A percentile compares a stretch with the other conserved stretches of the same genome.
Evolutionary conservation across 345 rosid genomes (phyloP).

Genomic region (Noccaea bulbosa): DNA sequence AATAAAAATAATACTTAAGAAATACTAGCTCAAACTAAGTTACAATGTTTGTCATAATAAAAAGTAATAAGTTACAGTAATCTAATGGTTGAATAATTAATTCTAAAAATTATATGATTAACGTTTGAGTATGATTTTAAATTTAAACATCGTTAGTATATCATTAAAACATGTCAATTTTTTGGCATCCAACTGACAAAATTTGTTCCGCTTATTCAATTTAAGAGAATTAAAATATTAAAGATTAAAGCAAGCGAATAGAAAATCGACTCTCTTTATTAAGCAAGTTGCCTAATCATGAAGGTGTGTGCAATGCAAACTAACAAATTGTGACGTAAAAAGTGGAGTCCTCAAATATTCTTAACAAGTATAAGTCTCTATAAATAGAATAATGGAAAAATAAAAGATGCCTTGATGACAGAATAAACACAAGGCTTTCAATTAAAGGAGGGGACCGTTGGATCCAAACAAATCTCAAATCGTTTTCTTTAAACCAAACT

Average conservation of each 20-base stretch:
- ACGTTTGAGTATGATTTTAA: too few species aligned
- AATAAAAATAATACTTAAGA: not conserved
- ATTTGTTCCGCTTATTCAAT: not conserved
- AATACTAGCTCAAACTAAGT: not conserved
- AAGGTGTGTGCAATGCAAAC: slow-evolving; percentile 9
- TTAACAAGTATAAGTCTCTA: slow-evolving; percentile 10
- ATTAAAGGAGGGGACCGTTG: slow-evolving; percentile 36
- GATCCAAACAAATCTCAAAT: slow-evolving; percentile 38
- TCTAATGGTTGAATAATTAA: too few species aligned
- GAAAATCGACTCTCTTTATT: slow-evolving; percentile 32
- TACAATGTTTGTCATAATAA: too few species aligned
- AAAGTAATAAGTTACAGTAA: too few species aligned
- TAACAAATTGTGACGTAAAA: slow-evolving; percentile 37
- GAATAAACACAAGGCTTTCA: slow-evolving; percentile 33
- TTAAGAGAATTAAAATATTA: not conserved
- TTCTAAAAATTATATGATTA: too few species aligned
- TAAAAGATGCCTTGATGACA: slow-evolving; percentile 39
- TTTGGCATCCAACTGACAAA: not conserved
- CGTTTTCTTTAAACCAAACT: slow-evolving; percentile 36
- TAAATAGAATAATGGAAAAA: slow-evolving; percentile 4
- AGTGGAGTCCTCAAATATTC: slow-evolving; percentile 9
- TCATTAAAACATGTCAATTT: not conserved
- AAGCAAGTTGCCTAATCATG: slow-evolving; percentile 44
- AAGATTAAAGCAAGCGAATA: not conserved
- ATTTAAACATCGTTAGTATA: not conserved